Conservation (phyloP, 2,329 filamentous ascomycete species). For the Colletotrichum salicis region DNA sequence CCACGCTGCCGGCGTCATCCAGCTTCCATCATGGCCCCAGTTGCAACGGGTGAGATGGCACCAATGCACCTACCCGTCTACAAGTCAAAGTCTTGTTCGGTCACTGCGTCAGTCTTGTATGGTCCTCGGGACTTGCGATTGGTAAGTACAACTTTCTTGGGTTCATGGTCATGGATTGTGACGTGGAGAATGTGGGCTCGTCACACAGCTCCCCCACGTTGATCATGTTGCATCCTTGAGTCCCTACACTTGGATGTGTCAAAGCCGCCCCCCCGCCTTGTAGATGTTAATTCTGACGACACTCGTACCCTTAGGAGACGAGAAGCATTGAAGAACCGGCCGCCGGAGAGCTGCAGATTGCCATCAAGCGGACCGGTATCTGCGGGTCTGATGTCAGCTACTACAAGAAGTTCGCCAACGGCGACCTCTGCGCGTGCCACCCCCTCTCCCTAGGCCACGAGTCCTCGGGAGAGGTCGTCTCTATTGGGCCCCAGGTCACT, state of each 20-base stretch:
- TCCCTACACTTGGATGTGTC: constrained; percentile 11
- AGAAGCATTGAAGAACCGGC: constrained; percentile 59
- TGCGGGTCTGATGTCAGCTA: constrained; percentile 78
- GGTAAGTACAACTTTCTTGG: constrained; percentile 52
- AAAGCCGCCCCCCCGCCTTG: constrained; percentile 20
- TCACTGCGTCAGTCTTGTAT: constrained; percentile 67
- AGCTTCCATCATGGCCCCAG: constrained; percentile 58
- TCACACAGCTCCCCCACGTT: constrained; percentile 43
- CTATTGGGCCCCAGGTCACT: constrained; percentile 62
- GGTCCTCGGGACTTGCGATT: constrained; percentile 66
- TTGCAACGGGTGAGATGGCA: constrained; percentile 56
- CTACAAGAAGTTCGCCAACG: constrained; percentile 78
- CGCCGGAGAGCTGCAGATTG: constrained; percentile 70
- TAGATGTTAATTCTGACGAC: constrained; percentile 35
- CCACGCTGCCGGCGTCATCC: constrained; percentile 46
- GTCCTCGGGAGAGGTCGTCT: constrained; percentile 68
- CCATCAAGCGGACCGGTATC: constrained; percentile 73
- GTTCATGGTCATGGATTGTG: constrained; percentile 6
- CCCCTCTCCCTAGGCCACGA: constrained; percentile 74
- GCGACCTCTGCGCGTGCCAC: constrained; percentile 73
- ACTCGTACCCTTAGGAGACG: constrained; percentile 53
- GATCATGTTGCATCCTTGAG: constrained; percentile 21
- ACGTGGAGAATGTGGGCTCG: constrained; percentile 32
- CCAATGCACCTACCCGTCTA: constrained; percentile 56
- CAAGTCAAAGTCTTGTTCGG: constrained; percentile 53